Evolutionary conservation across 2,329 filamentous ascomycete species (phyloP).

Genomic region (Aspergillus quadrilineatus): DNA sequence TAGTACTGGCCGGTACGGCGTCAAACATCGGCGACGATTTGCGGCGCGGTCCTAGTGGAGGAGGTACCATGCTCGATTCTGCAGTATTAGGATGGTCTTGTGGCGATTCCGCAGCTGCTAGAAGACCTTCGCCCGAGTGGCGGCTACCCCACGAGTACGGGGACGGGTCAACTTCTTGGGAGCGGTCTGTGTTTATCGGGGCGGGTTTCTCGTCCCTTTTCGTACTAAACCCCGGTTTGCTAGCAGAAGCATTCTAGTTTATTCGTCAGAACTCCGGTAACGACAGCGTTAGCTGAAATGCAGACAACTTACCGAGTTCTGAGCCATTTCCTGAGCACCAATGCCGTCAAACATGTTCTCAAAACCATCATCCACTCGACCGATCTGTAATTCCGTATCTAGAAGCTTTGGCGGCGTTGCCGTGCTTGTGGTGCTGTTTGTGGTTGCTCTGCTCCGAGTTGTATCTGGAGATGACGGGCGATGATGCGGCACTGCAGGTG

Average conservation of each 20-base stretch:
- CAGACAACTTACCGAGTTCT: not conserved
- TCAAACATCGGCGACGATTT: conserved; percentile 24
- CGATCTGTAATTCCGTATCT: conserved; percentile 46
- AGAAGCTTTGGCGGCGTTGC: conserved; percentile 52
- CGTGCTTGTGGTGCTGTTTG: conserved; percentile 52
- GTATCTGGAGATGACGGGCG: conserved; percentile 26
- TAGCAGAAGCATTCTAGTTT: too few relatives aligned
- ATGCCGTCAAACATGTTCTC: conserved; percentile 54
- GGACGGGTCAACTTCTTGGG: conserved; percentile 47
- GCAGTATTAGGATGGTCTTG: conserved; percentile 17
- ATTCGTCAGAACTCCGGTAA: too few relatives aligned
- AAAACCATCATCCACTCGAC: conserved; percentile 46
- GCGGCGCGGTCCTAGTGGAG: conserved; percentile 19
- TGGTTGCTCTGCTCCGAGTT: conserved; percentile 49
- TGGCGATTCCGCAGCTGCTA: conserved; percentile 36
- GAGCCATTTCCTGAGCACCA: conserved; percentile 30
- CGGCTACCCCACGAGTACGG: conserved; percentile 55
- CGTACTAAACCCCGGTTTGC: conserved; percentile 11
- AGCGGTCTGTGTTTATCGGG: conserved; percentile 48
- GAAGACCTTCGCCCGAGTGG: conserved; percentile 51
- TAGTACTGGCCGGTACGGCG: conserved; percentile 27
- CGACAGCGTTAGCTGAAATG: too few relatives aligned
- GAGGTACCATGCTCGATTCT: conserved; percentile 15
- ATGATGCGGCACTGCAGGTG: conserved; percentile 24
- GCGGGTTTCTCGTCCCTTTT: conserved; percentile 32